Evolutionary conservation across 139 green algal species (phyloP), one percentile per base, ranked within the genome.

Genomic region (Tetraselmis chui): DNA sequence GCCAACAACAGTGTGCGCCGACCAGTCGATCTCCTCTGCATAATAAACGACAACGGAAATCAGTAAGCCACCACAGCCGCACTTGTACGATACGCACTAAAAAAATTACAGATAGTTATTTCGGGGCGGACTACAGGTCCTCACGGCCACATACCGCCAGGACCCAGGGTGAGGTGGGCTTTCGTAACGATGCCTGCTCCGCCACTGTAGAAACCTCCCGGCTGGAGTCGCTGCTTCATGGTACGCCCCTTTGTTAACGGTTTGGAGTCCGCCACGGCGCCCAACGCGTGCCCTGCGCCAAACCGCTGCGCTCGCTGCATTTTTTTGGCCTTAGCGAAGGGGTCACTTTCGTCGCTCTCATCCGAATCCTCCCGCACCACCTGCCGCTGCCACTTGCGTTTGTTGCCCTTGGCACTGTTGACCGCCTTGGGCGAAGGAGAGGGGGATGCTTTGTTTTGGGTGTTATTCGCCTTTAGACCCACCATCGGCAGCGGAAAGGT

Each of bases 1-100:
- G 83, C 94, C 94, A 78, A 81, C 82, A 75, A 92, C 80, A n/a
- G 85, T 80, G 22, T 90, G 59, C 1, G 58, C 29, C 58, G 89
- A 84, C 87, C 87, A 92, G 31, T 88, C 79, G 1, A 81, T 31
- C 28, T 90, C 84, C 32, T 85, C 84, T 26, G 29, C 77, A 0
- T 76, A 83, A 1, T 32, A 59, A n/a, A n/a, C n/a, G n/a, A n/a
- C n/a, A n/a, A n/a, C n/a, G n/a, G n/a, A n/a, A n/a, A n/a, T n/a
- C n/a, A n/a, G n/a, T n/a, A n/a, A n/a, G n/a, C n/a, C n/a, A n/a
- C n/a, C n/a, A n/a, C n/a, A n/a, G n/a, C n/a, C n/a, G n/a, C n/a
- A n/a, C n/a, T n/a, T n/a, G n/a, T n/a, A n/a, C n/a, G n/a, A n/a
- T n/a, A n/a, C n/a, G n/a, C n/a, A n/a, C n/a, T n/a, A n/a, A n/a